Evolutionary conservation across 169 alveolate genomes (phyloP).

Genomic region (Babesia sp.): DNA sequence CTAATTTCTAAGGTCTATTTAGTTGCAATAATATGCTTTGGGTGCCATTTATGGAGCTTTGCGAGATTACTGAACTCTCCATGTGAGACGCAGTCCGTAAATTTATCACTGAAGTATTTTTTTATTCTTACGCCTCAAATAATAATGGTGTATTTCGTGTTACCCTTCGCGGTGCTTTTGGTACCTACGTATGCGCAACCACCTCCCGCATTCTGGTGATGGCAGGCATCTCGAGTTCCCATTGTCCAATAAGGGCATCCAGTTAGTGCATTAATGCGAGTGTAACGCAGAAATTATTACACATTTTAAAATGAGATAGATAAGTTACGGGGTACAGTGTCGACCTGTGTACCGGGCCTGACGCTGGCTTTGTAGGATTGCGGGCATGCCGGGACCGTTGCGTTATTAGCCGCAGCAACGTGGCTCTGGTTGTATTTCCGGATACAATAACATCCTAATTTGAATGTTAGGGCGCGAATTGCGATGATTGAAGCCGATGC

Average conservation of each 20-base stretch:
- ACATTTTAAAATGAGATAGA: not conserved
- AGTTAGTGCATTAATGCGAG: not conserved
- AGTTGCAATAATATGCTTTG: too few relatives aligned
- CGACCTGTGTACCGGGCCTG: not conserved
- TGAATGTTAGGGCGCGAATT: not conserved
- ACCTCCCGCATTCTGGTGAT: not conserved
- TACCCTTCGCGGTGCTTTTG: not conserved
- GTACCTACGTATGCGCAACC: not conserved
- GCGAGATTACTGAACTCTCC: too few relatives aligned
- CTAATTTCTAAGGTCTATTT: too few relatives aligned
- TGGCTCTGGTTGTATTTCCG: not conserved
- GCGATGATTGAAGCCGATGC: slow-evolving; percentile 2
- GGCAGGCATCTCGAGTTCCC: slow-evolving; percentile 1
- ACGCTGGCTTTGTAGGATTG: not conserved
- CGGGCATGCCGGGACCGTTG: not conserved
- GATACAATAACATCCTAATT: not conserved
- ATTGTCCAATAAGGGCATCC: not conserved
- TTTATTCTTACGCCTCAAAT: too few relatives aligned
- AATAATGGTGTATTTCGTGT: too few relatives aligned
- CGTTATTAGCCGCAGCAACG: not conserved
- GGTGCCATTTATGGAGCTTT: too few relatives aligned
- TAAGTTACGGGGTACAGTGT: not conserved
- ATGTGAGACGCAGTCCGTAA: too few relatives aligned
- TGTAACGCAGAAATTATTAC: not conserved
- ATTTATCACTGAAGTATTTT: too few relatives aligned